Evolutionary conservation across 495 filamentous ascomycete species (phyloP).

Genomic region (Podospora pseudopauciseta): DNA sequence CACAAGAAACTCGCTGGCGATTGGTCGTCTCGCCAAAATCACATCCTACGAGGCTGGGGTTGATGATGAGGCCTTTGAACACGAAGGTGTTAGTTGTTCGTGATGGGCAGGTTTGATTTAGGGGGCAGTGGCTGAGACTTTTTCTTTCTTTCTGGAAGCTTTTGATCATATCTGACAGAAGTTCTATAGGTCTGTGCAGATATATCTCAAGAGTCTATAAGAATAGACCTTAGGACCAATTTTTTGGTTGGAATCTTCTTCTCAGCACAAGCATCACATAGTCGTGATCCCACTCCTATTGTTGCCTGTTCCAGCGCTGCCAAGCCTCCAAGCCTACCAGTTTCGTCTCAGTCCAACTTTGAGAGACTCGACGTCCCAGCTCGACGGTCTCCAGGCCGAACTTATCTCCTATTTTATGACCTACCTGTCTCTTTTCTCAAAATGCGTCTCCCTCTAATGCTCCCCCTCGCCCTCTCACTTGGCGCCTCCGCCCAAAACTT

Average conservation of each 20-base stretch:
- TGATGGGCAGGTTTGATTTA: neutral
- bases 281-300: neutral
- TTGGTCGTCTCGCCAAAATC: neutral
- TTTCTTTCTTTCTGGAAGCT: neutral
- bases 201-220: neutral
- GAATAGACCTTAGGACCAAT: neutral
- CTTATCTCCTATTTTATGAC: neutral
- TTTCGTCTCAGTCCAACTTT: neutral
- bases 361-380: neutral
- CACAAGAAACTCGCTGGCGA: neutral
- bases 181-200: neutral
- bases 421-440: neutral
- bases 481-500: conserved; percentile 14
- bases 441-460: neutral
- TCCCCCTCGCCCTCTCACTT: neutral
- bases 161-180: neutral
- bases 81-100: neutral
- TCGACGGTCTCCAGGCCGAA: neutral
- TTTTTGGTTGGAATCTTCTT: too few species aligned
- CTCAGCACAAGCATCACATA: neutral
- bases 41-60: neutral
- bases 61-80: neutral
- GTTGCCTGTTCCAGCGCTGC: neutral
- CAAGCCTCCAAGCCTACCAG: too few species aligned
- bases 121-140: neutral